Conservation (phyloP, 1,284 basidiomycete species). For the Rhodotorula sp. region DNA sequence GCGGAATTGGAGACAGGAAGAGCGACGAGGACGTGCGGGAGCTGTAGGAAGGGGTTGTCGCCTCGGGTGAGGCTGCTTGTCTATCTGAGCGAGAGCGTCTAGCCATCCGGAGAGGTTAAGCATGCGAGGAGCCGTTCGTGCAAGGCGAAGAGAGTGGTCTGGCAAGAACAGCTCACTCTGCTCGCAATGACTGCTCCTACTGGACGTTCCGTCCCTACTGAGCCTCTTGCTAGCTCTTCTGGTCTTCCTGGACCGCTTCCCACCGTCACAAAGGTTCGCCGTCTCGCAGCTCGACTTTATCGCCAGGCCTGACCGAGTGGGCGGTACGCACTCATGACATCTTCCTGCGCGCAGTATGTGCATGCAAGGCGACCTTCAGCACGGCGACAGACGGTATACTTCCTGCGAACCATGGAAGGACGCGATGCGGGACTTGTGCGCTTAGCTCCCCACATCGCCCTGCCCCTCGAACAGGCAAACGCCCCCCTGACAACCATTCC, state of each 20-base stretch:
- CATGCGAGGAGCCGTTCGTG: background rate
- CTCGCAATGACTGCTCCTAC: background rate
- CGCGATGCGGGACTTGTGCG: constrained; percentile 30
- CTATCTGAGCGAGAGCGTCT: background rate
- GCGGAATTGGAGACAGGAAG: background rate
- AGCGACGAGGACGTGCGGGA: background rate
- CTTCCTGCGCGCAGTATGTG: constrained; percentile 2
- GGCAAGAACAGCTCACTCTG: background rate
- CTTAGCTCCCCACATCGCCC: background rate
- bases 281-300: background rate
- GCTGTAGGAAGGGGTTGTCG: background rate
- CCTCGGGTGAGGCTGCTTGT: background rate
- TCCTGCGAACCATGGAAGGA: constrained; percentile 7
- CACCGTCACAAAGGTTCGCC: background rate
- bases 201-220: background rate
- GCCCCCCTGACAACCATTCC: background rate
- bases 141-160: background rate
- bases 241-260: background rate
- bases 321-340: background rate
- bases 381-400: background rate
- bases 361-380: background rate
- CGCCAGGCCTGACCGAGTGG: background rate
- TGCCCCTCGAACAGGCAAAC: background rate
- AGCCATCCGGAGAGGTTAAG: constrained; percentile 4
- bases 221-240: background rate